phyloP scores from a whole-genome alignment of 306 rosid genomes.

The Cicer arietinum region DNA sequence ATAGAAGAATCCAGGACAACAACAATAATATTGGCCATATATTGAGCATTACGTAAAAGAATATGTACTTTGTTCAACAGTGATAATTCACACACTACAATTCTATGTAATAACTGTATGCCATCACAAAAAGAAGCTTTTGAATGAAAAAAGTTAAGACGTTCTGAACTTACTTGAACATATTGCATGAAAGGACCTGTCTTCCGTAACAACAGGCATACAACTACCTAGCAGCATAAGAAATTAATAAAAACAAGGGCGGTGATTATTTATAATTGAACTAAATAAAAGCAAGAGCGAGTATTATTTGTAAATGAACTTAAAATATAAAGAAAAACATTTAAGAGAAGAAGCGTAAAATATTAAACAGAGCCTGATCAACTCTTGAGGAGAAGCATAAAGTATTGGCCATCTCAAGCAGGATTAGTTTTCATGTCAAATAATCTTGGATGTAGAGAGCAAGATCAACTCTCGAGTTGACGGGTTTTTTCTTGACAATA shows the following conservation, averaged over 20 bases:
- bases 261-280: conserved; percentile 29
- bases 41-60: conserved; percentile 26
- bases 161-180: conserved; percentile 75
- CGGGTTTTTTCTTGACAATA: conserved; percentile 10
- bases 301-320: conserved; percentile 30
- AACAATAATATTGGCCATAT: neutral
- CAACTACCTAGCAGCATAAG: conserved; percentile 82
- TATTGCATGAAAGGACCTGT: conserved; percentile 87
- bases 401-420: conserved; percentile 16
- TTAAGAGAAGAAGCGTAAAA: neutral
- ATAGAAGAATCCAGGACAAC: neutral
- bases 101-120: neutral
- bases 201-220: conserved; percentile 94
- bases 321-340: neutral
- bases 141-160: conserved; percentile 12
- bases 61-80: conserved; percentile 38
- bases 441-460: conserved; percentile 22
- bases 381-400: neutral
- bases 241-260: conserved; percentile 41
- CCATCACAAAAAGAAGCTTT: conserved; percentile 13
- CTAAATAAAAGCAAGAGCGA: neutral
- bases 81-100: conserved; percentile 11
- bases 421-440: conserved; percentile 16
- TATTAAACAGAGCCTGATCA: conserved; percentile 6
- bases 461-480: neutral